Percentiles rank a stretch among this genome's conserved stretches.
These are phyloP conservation scores for Amanita rimosa DNA, from an alignment of 768 basidiomycete genomes.

Conservation along the genomic window DNA sequence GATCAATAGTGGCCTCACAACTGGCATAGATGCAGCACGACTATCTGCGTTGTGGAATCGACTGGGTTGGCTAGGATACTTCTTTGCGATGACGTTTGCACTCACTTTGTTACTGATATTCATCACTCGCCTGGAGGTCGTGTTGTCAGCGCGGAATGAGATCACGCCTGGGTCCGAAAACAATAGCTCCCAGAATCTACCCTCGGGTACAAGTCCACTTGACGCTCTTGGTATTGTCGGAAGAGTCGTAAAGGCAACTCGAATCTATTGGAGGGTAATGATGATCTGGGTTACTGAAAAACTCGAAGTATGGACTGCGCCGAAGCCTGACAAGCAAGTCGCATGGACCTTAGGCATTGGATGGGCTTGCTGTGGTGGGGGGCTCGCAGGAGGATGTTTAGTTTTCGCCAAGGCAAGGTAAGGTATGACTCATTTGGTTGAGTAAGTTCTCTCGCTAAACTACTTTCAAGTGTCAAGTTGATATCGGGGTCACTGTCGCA, in stretches of 20 bases:
- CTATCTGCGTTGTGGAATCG: slow-evolving; percentile 82
- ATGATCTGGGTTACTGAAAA: slow-evolving; percentile 47
- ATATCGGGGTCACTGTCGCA: slow-evolving; percentile 69
- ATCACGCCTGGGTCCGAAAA: slow-evolving; percentile 17
- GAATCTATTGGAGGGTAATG: slow-evolving; percentile 28
- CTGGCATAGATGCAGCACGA: slow-evolving; percentile 62
- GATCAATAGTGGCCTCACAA: slow-evolving; percentile 68
- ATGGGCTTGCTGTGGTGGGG: slow-evolving; percentile 90
- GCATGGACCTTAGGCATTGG: slow-evolving; percentile 89
- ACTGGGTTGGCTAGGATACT: slow-evolving; percentile 83
- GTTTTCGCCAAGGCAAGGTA: slow-evolving; percentile 72
- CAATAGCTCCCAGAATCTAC: slow-evolving; percentile 1
- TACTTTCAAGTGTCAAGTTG: slow-evolving; percentile 54
- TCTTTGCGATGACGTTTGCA: slow-evolving; percentile 66
- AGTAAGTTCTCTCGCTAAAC: slow-evolving; percentile 1
- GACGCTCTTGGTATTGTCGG: slow-evolving; percentile 6
- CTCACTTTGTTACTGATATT: slow-evolving; percentile 58
- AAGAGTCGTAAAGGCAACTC: slow-evolving; percentile 18
- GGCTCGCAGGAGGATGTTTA: slow-evolving; percentile 79
- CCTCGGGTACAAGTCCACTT: slow-evolving; percentile 2
- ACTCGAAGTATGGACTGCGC: slow-evolving; percentile 65
- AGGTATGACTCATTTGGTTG: slow-evolving; percentile 14
- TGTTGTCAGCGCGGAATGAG: slow-evolving; percentile 63
- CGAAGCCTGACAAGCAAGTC: slow-evolving; percentile 75
- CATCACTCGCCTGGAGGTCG: slow-evolving; percentile 59